A percentile compares a stretch with the other conserved stretches of the same genome.
Conservation (phyloP, 305 asterid genomes). For the Caryopteris hybrid region DNA sequence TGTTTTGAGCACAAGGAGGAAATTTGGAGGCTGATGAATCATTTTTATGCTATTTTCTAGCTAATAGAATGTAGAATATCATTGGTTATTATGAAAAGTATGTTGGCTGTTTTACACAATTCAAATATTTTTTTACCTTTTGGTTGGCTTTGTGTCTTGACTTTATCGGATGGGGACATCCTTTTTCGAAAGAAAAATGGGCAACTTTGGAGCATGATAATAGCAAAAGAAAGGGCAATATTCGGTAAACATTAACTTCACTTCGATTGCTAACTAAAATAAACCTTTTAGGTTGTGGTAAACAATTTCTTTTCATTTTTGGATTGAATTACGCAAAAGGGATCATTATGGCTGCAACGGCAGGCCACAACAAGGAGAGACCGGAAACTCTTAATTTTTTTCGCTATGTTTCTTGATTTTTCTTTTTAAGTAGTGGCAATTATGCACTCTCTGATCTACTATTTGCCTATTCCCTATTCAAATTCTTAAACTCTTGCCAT, state of each 20-base stretch:
- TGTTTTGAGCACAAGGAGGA: neutral
- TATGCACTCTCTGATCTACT: neutral
- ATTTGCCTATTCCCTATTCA: neutral
- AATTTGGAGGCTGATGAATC: neutral
- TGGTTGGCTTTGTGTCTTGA: neutral
- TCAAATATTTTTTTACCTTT: neutral
- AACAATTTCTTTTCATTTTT: neutral
- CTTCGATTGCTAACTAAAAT: neutral
- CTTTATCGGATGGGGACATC: neutral
- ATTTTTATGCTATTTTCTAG: neutral
- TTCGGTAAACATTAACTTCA: neutral
- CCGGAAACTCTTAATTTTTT: neutral
- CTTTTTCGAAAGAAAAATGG: neutral
- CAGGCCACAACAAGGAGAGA: neutral
- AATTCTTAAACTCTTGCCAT: neutral
- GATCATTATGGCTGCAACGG: neutral
- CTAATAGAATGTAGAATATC: neutral
- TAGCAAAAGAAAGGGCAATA: neutral
- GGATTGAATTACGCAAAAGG: neutral
- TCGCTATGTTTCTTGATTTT: slow-evolving; percentile 10
- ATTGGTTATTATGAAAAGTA: neutral
- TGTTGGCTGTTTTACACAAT: neutral
- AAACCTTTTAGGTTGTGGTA: neutral
- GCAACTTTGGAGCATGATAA: neutral
- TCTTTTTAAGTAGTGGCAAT: neutral